phyloP scores from a whole-genome alignment of 2,329 filamentous ascomycete species.

The Tolypocladium sp. region DNA sequence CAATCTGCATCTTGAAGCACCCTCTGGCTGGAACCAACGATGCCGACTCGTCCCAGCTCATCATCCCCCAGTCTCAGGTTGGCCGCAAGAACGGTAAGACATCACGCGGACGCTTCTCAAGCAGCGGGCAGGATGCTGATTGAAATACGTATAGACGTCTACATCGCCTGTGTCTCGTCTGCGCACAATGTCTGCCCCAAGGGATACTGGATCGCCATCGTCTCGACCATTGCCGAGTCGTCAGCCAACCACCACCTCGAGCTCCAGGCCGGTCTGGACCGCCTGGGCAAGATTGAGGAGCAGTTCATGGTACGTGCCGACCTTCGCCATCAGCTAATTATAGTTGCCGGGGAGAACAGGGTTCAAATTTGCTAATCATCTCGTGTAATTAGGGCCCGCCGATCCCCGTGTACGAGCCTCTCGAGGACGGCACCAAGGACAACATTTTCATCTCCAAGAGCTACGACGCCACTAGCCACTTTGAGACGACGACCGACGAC shows the following conservation, averaged over 20 bases:
- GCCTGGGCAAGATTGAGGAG: constrained; percentile 89
- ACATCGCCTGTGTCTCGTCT: constrained; percentile 90
- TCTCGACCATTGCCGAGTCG: constrained; percentile 92
- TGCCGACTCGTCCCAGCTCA: constrained; percentile 84
- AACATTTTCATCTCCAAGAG: constrained; percentile 97
- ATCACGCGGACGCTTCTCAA: background rate
- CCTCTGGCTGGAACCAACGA: constrained; percentile 84
- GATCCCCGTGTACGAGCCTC: constrained; percentile 88
- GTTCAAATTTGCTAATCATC: background rate
- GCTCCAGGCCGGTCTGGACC: constrained; percentile 83
- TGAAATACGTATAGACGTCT: constrained; percentile 60
- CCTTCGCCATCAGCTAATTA: background rate
- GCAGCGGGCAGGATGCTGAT: constrained; percentile 3
- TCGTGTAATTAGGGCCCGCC: constrained; percentile 50
- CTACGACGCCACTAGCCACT: constrained; percentile 96
- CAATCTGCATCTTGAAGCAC: constrained; percentile 96
- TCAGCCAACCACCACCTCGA: constrained; percentile 91
- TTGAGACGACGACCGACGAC: constrained; percentile 86
- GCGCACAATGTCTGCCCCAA: constrained; percentile 98
- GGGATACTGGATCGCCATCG: constrained; percentile 97
- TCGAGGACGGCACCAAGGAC: constrained; percentile 73
- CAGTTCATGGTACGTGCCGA: constrained; percentile 69
- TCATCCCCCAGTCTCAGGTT: constrained; percentile 96
- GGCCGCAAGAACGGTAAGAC: constrained; percentile 84
- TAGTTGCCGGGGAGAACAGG: too few species aligned